phyloP scores from a whole-genome alignment of 1,284 basidiomycete species.

The Cutaneotrichosporon dermatis region DNA sequence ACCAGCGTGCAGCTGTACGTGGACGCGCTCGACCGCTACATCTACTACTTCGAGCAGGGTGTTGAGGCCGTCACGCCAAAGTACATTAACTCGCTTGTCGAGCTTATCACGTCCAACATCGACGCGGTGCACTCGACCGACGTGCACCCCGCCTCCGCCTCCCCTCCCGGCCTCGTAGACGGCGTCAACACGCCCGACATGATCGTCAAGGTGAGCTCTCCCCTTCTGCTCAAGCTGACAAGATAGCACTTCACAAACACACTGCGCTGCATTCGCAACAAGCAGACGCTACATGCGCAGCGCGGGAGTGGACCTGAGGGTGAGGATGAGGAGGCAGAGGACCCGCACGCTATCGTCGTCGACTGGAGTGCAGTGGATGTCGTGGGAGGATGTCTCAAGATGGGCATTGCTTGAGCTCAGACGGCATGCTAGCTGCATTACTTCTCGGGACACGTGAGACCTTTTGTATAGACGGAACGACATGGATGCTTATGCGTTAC shows the following conservation, averaged over 20 bases:
- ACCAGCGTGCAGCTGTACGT: constrained; percentile 90
- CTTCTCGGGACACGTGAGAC: not conserved
- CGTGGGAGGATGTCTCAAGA: constrained; percentile 76
- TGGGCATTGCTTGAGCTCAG: constrained; percentile 56
- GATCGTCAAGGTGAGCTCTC: constrained; percentile 56
- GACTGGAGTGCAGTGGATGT: constrained; percentile 84
- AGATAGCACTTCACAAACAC: constrained; percentile 88
- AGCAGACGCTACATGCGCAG: constrained; percentile 34
- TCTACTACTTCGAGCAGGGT: constrained; percentile 88
- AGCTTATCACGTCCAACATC: constrained; percentile 84
- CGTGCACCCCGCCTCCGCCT: constrained; percentile 76
- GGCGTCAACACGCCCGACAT: constrained; percentile 85
- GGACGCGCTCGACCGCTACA: constrained; percentile 83
- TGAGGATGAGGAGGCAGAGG: constrained; percentile 26
- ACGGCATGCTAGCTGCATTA: not conserved
- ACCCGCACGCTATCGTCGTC: constrained; percentile 42
- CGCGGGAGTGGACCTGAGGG: constrained; percentile 7
- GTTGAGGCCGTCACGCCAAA: constrained; percentile 87
- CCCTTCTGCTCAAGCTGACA: not conserved
- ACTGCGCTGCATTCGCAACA: constrained; percentile 67
- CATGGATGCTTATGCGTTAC: constrained; percentile 4
- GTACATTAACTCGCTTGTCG: constrained; percentile 88
- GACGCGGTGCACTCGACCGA: constrained; percentile 79
- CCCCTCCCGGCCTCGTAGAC: constrained; percentile 75
- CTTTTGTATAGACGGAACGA: constrained; percentile 9